A percentile compares a stretch with the other conserved stretches of the same genome.
Conservation (phyloP, 2,329 filamentous ascomycete species). For the Fusarium dimerum region DNA sequence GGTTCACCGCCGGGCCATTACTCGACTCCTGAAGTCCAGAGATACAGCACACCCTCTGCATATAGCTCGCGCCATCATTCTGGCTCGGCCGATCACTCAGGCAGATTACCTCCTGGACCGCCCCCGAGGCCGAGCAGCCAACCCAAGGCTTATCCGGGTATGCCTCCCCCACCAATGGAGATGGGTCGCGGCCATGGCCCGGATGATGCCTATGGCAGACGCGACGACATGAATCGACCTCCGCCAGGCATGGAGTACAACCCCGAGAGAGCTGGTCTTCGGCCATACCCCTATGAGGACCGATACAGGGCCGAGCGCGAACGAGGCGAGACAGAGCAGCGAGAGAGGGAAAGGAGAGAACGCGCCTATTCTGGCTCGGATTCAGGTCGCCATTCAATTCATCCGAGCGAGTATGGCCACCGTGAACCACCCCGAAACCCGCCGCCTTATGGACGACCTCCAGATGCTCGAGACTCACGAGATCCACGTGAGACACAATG, state of each 20-base stretch:
- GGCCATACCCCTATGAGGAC: conserved; percentile 52
- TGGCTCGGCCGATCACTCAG: conserved; percentile 45
- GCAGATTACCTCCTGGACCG: conserved; percentile 40
- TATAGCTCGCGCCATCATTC: conserved; percentile 55
- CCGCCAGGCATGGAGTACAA: conserved; percentile 51
- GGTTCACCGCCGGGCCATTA: conserved; percentile 53
- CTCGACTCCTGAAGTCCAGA: conserved; percentile 58
- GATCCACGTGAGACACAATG: conserved; percentile 39
- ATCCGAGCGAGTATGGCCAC: conserved; percentile 41
- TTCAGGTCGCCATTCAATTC: conserved; percentile 43
- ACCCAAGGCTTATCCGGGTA: conserved; percentile 48
- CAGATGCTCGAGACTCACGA: conserved; percentile 43
- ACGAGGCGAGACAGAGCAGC: conserved; percentile 45
- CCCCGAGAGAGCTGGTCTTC: conserved; percentile 48
- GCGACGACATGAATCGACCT: conserved; percentile 48
- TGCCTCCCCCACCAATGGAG: conserved; percentile 49
- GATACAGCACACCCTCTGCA: conserved; percentile 60
- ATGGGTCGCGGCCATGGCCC: conserved; percentile 41
- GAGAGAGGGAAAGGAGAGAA: conserved; percentile 45
- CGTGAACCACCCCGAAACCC: conserved; percentile 47
- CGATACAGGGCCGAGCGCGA: conserved; percentile 53
- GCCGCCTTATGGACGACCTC: conserved; percentile 45
- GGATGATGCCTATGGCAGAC: conserved; percentile 48
- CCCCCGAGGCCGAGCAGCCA: conserved; percentile 55
- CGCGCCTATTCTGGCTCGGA: conserved; percentile 53